Base-by-base conservation (phyloP, 2,329 filamentous ascomycete genomes). In the Hypoxylon sp. region DNA sequence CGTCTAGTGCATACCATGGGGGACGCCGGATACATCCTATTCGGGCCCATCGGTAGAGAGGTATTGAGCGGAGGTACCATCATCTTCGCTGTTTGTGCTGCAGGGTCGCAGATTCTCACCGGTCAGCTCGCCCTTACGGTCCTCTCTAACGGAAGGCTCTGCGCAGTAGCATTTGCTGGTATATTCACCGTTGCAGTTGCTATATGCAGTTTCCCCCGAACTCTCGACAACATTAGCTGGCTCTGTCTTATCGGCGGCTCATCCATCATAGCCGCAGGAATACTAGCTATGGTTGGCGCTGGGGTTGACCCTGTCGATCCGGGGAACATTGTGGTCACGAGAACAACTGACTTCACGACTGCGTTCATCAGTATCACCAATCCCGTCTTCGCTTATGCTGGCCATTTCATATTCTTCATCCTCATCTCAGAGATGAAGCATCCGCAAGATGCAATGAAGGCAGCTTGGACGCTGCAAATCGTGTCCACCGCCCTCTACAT, bases 341-440 rank as follows among this genome's bases (percentile, higher is more conserved):
- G 78, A 6, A 73, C 79, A 0, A 81, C 75, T 19, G 73, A 78
- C 62, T 85, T 84, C 69, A 81, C 80, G 24, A 75, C 78, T 1
- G 84, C 83, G 1, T 85, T 85, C 61, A 77, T 84, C 54, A 80
- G 78, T 29, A 80, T 86, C 57, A 85, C 83, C 11, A 86, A 87
- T 69, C 84, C 85, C 0, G 84, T 86, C 0, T 87, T 87, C 66
- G 80, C 84, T 0, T 86, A 83, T 72, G 84, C 84, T 0, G 84
- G 84, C 3, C 84, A 86, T 63, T 86, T 86, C 73, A 84, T 86
- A 81, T 87, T 86, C 74, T 86, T 86, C 76, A 81, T 85, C 51
- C 78, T 86, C 35, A 84, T 86, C 42, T 85, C 83, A 0, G 85
- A 87, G 72, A 86, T 87, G 84, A 81, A 81, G 66, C 77, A 79